Conservation (phyloP, 352 stramenopile species). For the Albugo candida region DNA sequence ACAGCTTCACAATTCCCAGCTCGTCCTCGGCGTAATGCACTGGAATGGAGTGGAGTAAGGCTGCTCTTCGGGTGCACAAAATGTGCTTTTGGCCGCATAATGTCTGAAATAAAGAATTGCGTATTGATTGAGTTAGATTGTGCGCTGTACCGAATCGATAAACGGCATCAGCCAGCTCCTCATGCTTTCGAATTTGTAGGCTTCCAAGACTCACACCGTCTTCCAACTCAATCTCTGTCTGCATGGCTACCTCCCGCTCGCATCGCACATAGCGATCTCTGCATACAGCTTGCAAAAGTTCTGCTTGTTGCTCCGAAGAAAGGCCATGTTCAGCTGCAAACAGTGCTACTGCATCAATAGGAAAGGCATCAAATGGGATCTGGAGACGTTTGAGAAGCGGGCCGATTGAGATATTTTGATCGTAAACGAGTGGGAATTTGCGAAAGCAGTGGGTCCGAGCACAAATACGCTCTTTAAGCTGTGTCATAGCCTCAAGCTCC, state of each 20-base stretch:
- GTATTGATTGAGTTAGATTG: slow-evolving; percentile 26
- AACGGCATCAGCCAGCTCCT: slow-evolving; percentile 50
- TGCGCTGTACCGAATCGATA: slow-evolving; percentile 27
- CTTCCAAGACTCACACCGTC: slow-evolving; percentile 9
- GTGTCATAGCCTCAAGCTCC: slow-evolving; percentile 12
- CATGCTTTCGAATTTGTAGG: slow-evolving; percentile 29
- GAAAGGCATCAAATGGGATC: no score
- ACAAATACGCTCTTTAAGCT: slow-evolving; percentile 24
- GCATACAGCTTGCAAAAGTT: no score
- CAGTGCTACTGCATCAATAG: no score
- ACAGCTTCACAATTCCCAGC: slow-evolving; percentile 29
- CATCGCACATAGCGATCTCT: no score
- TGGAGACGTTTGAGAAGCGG: no score
- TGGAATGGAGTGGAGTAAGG: slow-evolving; percentile 24
- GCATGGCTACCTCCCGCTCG: no score
- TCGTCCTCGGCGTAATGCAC: slow-evolving; percentile 14
- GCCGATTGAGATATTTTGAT: slow-evolving; percentile 13
- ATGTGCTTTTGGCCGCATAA: slow-evolving; percentile 34
- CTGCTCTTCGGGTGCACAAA: slow-evolving; percentile 35
- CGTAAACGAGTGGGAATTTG: slow-evolving; percentile 27
- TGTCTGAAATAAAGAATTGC: slow-evolving; percentile 24
- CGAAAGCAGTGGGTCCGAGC: slow-evolving; percentile 16
- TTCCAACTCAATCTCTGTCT: slow-evolving; percentile 3
- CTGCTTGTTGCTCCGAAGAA: no score
- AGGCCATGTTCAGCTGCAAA: no score